Conservation (phyloP, 495 filamentous ascomycete species). For the Margaritispora aquatica region DNA sequence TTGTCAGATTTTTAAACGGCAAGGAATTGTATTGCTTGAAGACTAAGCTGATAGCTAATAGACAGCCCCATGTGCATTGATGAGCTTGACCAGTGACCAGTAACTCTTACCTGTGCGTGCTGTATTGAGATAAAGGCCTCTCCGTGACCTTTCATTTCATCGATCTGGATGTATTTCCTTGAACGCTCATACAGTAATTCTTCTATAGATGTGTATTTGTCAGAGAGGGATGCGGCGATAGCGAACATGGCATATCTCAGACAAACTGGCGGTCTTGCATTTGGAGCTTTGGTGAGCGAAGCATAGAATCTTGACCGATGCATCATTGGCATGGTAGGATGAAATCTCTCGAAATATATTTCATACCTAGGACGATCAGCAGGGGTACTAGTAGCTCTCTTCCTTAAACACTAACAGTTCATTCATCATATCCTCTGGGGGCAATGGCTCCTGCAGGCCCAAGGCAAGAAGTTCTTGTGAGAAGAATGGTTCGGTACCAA, state of each 20-base stretch:
- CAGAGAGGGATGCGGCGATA: constrained; percentile 71
- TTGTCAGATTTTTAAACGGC: neutral
- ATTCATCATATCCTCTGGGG: constrained; percentile 78
- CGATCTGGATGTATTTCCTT: constrained; percentile 78
- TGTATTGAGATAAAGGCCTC: constrained; percentile 75
- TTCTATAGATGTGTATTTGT: constrained; percentile 69
- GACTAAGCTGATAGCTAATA: too few species aligned
- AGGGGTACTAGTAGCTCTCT: neutral
- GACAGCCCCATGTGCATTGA: too few species aligned
- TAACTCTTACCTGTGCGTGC: constrained; percentile 53
- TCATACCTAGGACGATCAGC: constrained; percentile 48
- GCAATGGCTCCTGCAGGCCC: constrained; percentile 85
- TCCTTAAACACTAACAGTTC: constrained; percentile 60
- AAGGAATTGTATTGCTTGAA: too few species aligned
- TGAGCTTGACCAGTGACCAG: neutral
- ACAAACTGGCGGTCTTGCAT: constrained; percentile 77
- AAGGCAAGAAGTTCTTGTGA: constrained; percentile 88
- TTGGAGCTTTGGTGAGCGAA: constrained; percentile 68
- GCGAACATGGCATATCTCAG: constrained; percentile 94
- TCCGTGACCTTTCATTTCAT: constrained; percentile 86
- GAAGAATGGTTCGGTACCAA: constrained; percentile 38
- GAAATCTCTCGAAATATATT: constrained; percentile 82
- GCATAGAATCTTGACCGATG: constrained; percentile 79
- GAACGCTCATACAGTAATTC: constrained; percentile 81
- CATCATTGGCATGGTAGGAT: constrained; percentile 76